Evolutionary conservation across 2,329 filamentous ascomycete genomes (phyloP), one percentile per base, ranked within the genome.

Genomic region (Fusarium beomiforme): DNA sequence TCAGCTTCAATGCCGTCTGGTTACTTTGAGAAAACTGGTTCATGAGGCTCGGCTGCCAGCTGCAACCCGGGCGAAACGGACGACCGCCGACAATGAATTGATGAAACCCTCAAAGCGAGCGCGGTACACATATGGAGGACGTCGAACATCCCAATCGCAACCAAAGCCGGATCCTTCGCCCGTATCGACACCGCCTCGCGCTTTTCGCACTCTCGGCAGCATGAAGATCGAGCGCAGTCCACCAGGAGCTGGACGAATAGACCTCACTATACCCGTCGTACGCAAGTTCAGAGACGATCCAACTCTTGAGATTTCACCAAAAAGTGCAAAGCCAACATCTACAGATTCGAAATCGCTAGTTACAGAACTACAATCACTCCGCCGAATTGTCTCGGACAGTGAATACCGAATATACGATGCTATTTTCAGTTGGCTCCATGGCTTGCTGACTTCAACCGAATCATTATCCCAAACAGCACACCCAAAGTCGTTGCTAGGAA

Each of bases 1-100:
- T 6, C 85, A 85, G 36, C 74, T 87, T 1, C 80, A 85, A 33
- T 80, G 82, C 11, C 81, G 84, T 13, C 70, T 87, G 26, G 72
- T 77, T n/a, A 75, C 79, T 4, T 73, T 86, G 9, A 80, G 81
- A 37, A 82, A 79, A 44, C 75, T 83, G 13, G 73, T 75, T 55
- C 41, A 74, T 53, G 68, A 79, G 46, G 67, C 74, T 23, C 63
- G 49, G 17, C 57, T 61, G 14, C 55, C 59, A n/a, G 21, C 51
- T 21, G 47, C 61, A 23, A 57, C 42, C 31, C 44, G 58, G 31
- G 42, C 72, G 23, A 80, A 80, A 59, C 74, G 78, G 59, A 34
- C 43, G 19, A 57, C 36, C 43, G 56, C 54, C 14, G 43, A 57
- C 14, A 44, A 69, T 13, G 56, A 61, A 12, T 29, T 43, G 3